Conservation (phyloP, 2,329 filamentous ascomycete genomes). For the Beauveria caledonica region DNA sequence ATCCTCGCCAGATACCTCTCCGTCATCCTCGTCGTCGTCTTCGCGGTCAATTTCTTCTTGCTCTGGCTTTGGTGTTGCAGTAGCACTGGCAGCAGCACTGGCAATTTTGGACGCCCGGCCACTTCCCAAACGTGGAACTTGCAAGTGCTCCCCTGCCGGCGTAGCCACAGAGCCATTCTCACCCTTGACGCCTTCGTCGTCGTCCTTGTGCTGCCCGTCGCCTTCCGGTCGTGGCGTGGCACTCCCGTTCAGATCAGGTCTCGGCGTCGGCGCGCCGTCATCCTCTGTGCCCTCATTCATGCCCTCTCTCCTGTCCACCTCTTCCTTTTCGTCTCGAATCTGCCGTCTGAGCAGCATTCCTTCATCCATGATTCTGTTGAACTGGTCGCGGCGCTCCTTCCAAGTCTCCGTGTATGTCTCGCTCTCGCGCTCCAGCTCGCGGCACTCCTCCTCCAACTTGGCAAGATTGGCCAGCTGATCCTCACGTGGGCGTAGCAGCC, state of each 20-base stretch:
- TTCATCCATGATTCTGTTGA: constrained; percentile 82
- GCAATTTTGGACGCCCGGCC: constrained; percentile 18
- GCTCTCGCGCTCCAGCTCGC: constrained; percentile 77
- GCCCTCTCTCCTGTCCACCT: constrained; percentile 79
- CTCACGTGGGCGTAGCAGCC: constrained; percentile 70
- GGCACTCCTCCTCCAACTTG: constrained; percentile 82
- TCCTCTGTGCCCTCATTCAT: constrained; percentile 64
- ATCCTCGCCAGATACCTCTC: constrained; percentile 34
- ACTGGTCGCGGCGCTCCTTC: constrained; percentile 77
- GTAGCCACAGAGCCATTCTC: constrained; percentile 27
- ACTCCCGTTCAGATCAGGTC: constrained; percentile 42
- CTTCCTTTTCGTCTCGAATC: constrained; percentile 92
- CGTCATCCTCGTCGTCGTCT: constrained; percentile 43
- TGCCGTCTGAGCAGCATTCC: constrained; percentile 76
- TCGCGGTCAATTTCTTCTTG: constrained; percentile 6
- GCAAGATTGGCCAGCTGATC: constrained; percentile 71
- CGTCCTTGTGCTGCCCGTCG: constrained; percentile 17
- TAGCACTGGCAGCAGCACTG: constrained; percentile 20
- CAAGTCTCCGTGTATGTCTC: constrained; percentile 74
- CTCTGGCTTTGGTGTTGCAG: constrained; percentile 19
- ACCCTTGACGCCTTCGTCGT: constrained; percentile 19
- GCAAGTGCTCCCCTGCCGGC: constrained; percentile 8
- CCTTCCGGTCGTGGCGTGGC: constrained; percentile 42
- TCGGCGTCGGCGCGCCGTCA: constrained; percentile 42
- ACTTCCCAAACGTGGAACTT: constrained; percentile 15